A percentile compares a stretch with the other conserved stretches of the same genome.
Conservation (phyloP, 2,329 filamentous ascomycete species). For the Cladosporium cucumerinum region DNA sequence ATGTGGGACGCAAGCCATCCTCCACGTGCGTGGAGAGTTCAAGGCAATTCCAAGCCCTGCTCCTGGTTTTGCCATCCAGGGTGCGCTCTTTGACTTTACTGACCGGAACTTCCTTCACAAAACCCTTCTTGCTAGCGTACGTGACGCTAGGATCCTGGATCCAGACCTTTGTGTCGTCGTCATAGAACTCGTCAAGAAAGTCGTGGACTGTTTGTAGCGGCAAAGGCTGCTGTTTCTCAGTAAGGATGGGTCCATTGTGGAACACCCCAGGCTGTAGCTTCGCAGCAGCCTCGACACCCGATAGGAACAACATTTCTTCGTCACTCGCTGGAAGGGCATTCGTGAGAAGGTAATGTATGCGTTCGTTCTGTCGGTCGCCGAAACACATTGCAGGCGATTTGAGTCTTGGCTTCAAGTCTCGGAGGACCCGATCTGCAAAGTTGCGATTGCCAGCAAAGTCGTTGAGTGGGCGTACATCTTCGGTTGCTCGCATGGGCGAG, state of each 20-base stretch:
- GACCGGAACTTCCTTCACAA: conserved; percentile 24
- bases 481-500: too few relatives aligned
- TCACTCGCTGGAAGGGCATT: conserved; percentile 22
- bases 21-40: conserved; percentile 33
- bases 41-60: conserved; percentile 32
- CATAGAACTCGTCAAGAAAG: conserved; percentile 33
- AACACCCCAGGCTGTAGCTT: conserved; percentile 24
- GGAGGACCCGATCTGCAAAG: conserved; percentile 2
- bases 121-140: conserved; percentile 9
- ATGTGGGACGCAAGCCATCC: conserved; percentile 32
- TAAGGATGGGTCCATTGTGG: conserved; percentile 29
- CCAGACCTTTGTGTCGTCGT: conserved; percentile 27
- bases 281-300: conserved; percentile 24
- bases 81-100: conserved; percentile 29
- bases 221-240: conserved; percentile 27
- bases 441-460: not conserved
- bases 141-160: conserved; percentile 30
- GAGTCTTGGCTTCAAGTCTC: not conserved
- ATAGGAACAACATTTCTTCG: conserved; percentile 27
- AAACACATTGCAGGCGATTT: not conserved
- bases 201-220: conserved; percentile 26
- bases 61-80: conserved; percentile 5
- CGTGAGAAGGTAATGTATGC: conserved; percentile 23
- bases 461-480: not conserved
- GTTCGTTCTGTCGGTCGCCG: conserved; percentile 1